These are phyloP conservation scores for Westerdykella ornata DNA, from an alignment of 2,329 filamentous ascomycete genomes.

Conservation along the genomic window DNA sequence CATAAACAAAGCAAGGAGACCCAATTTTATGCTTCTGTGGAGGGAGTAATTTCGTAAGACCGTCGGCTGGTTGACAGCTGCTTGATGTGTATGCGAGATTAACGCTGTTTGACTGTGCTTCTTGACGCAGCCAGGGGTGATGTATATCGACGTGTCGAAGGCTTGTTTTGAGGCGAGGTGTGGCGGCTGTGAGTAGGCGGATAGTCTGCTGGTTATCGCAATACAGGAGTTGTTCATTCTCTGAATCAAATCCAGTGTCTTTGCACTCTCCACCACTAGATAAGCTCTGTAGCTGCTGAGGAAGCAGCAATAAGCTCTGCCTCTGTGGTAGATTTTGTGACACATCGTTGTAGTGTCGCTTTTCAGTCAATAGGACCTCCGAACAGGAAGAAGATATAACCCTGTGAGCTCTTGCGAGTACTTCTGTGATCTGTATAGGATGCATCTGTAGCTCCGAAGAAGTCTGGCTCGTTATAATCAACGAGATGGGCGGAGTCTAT, in stretches of 20 bases:
- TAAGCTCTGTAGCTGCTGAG: slow-evolving; percentile 3
- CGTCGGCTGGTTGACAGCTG: neutral
- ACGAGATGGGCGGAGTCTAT: slow-evolving; percentile 5
- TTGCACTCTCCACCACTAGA: slow-evolving; percentile 9
- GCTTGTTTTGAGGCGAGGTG: slow-evolving; percentile 1
- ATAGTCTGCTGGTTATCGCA: slow-evolving; percentile 11
- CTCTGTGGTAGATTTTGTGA: slow-evolving; percentile 18
- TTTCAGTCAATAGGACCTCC: slow-evolving; percentile 11
- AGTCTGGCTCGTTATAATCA: slow-evolving; percentile 8
- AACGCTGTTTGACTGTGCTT: neutral
- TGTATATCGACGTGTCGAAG: slow-evolving; percentile 8
- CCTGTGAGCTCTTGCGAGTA: slow-evolving; percentile 12
- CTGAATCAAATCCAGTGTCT: slow-evolving; percentile 6
- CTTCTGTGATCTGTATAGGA: slow-evolving; percentile 11
- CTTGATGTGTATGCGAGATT: neutral
- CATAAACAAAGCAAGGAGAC: no score
- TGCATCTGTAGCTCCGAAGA: slow-evolving; percentile 11
- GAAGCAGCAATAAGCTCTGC: slow-evolving; percentile 11
- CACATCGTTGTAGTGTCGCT: slow-evolving; percentile 4
- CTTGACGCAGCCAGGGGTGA: slow-evolving; percentile 4
- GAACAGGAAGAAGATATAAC: slow-evolving; percentile 18
- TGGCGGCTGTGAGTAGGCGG: neutral
- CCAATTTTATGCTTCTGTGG: slow-evolving; percentile 1
- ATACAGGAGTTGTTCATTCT: slow-evolving; percentile 1
- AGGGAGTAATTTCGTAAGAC: slow-evolving; percentile 2